Evolutionary conservation across 208 protist genomes (phyloP).

Genomic region (Crithidia mellificae): DNA sequence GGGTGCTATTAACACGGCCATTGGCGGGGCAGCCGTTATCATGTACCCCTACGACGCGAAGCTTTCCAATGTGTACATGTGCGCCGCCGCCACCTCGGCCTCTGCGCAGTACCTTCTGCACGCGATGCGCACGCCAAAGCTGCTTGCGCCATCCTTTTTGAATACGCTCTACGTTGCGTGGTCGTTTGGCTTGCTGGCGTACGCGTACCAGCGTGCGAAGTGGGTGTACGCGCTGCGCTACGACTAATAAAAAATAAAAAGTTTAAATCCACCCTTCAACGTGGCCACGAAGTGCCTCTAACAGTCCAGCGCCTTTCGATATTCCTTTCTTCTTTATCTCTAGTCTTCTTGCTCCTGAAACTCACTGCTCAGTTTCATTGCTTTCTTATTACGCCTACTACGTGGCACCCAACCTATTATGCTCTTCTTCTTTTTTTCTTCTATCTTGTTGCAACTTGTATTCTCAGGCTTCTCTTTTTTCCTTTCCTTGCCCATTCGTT

Average conservation of each 20-base stretch:
- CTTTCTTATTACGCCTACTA: not conserved
- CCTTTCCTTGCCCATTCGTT: slow-evolving; percentile 6
- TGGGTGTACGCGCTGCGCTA: slow-evolving; percentile 67
- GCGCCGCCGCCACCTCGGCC: slow-evolving; percentile 52
- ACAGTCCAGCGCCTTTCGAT: too few relatives aligned
- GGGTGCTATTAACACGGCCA: slow-evolving; percentile 65
- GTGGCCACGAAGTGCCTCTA: too few relatives aligned
- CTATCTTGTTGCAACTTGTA: not conserved
- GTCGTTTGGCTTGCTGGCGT: slow-evolving; percentile 55
- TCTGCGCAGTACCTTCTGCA: slow-evolving; percentile 70
- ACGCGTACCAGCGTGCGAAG: slow-evolving; percentile 47
- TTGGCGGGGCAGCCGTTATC: slow-evolving; percentile 44
- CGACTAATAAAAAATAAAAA: slow-evolving; percentile 32
- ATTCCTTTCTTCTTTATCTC: too few relatives aligned
- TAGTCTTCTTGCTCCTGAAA: too few relatives aligned
- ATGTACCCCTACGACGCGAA: slow-evolving; percentile 59
- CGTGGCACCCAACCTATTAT: not conserved
- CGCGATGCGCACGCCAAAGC: slow-evolving; percentile 52
- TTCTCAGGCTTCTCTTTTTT: slow-evolving; percentile 6
- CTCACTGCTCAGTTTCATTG: not conserved
- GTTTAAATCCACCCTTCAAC: too few relatives aligned
- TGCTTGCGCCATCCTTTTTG: slow-evolving; percentile 37
- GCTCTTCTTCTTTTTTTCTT: not conserved
- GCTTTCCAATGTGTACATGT: slow-evolving; percentile 59
- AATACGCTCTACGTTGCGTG: slow-evolving; percentile 52